A percentile compares a stretch with the other conserved stretches of the same genome.
phyloP scores from a whole-genome alignment of 176 grass and related monocot genomes.

The Miscanthus lutarioriparius region DNA sequence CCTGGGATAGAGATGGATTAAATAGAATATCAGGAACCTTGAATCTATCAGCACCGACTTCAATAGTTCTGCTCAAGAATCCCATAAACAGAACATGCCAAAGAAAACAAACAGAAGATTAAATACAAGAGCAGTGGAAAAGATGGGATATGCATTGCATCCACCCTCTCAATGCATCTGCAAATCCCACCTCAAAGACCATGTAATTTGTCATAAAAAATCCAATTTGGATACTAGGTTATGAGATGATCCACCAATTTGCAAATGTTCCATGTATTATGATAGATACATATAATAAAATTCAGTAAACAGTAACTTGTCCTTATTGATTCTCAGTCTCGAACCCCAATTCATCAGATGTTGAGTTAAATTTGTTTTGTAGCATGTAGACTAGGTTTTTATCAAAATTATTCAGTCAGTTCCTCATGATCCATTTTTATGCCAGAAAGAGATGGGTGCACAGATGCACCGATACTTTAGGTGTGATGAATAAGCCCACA shows the following conservation, averaged over 20 bases:
- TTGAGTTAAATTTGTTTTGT: not conserved
- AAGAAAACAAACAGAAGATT: constrained; percentile 22
- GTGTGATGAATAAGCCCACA: not conserved
- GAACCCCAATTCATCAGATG: not conserved
- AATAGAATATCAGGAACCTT: constrained; percentile 98
- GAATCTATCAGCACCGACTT: constrained; percentile 98
- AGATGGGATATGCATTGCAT: constrained; percentile 26
- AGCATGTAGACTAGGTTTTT: not conserved
- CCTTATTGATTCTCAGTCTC: constrained; percentile 5
- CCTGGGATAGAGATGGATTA: constrained; percentile 90
- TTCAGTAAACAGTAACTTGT: constrained; percentile 5
- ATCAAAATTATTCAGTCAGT: not conserved
- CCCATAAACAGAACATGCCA: not conserved
- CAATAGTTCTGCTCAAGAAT: constrained; percentile 77
- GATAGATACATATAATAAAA: too few relatives aligned
- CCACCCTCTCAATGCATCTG: constrained; percentile 5
- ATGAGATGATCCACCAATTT: too few relatives aligned
- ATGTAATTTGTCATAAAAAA: constrained; percentile 8
- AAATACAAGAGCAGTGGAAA: constrained; percentile 17
- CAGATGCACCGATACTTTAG: not conserved
- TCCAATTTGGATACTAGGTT: not conserved
- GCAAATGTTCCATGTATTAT: too few relatives aligned
- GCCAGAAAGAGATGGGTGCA: not conserved
- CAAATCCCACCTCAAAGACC: constrained; percentile 7
- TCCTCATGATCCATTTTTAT: not conserved